A percentile compares a stretch with the other conserved stretches of the same genome.
Evolutionary conservation across 192 early-diverging fungal genomes (phyloP).

Genomic region (Glomus cerebriforme): DNA sequence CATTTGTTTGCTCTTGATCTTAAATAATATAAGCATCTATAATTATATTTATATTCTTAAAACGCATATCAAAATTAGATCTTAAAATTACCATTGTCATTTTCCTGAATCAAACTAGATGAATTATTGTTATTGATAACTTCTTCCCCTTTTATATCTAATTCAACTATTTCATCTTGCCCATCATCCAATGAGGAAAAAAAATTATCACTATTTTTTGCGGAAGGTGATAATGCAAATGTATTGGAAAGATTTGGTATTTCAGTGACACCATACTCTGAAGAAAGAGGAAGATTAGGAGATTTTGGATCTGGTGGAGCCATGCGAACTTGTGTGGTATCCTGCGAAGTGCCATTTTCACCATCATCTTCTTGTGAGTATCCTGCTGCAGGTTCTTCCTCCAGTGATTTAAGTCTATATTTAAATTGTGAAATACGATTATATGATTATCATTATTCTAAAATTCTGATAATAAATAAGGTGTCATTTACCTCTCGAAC

Average conservation of each 20-base stretch:
- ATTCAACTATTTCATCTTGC: background rate
- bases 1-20: background rate
- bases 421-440: background rate
- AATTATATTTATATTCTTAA: background rate
- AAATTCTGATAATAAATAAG: background rate
- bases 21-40: background rate
- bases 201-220: background rate
- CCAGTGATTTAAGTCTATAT: slow-evolving; percentile 42
- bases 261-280: background rate
- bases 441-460: background rate
- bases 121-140: slow-evolving; percentile 2
- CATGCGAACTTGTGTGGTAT: slow-evolving; percentile 25
- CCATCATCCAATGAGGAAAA: background rate
- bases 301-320: slow-evolving; percentile 31
- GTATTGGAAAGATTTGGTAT: background rate
- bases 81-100: background rate
- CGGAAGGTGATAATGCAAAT: background rate
- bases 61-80: background rate
- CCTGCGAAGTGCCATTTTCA: background rate
- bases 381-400: slow-evolving; percentile 35
- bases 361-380: background rate
- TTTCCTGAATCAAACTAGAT: background rate
- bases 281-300: slow-evolving; percentile 15
- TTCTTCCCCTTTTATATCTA: background rate
- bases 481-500: slow-evolving; percentile 65